Evolutionary conservation across 179 eudicot species (phyloP).

Genomic region (Sideroxylon spinosum): DNA sequence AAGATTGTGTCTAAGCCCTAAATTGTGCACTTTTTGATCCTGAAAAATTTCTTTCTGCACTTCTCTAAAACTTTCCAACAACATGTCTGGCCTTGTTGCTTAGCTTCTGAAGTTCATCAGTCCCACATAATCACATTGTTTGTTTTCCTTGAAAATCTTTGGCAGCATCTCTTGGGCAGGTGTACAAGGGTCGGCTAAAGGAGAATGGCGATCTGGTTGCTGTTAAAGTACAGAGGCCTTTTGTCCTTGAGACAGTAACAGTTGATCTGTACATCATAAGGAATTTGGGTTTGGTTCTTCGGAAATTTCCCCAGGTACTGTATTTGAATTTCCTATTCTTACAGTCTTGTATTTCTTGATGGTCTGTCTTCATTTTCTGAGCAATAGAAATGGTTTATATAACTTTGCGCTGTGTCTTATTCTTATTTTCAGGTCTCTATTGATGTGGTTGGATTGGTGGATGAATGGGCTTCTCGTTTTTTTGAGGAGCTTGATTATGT

Average conservation of each 20-base stretch:
- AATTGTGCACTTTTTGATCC: not conserved
- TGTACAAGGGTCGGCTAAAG: constrained; percentile 89
- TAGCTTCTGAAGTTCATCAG: constrained; percentile 12
- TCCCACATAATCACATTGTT: not conserved
- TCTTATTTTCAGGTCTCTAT: constrained; percentile 53
- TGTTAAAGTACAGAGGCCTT: constrained; percentile 98
- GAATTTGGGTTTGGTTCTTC: constrained; percentile 81
- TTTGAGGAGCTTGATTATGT: constrained; percentile 98
- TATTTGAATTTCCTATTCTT: constrained; percentile 9
- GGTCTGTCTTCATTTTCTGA: not conserved
- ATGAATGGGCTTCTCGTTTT: constrained; percentile 99
- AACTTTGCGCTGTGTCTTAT: not conserved
- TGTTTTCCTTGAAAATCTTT: constrained; percentile 21
- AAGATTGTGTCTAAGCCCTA: not conserved
- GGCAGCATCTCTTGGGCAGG: constrained; percentile 98
- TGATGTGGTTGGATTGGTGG: constrained; percentile 97
- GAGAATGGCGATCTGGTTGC: constrained; percentile 97
- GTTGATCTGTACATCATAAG: constrained; percentile 81
- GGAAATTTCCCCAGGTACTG: constrained; percentile 86
- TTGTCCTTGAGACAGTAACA: constrained; percentile 95
- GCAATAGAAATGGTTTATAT: not conserved
- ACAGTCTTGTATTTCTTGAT: not conserved
- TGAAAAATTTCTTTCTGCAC: not conserved
- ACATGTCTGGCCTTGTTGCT: constrained; percentile 2
- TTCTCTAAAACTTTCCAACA: not conserved